Conservation (phyloP, 192 early-diverging fungal genomes). For the Coemansia sp. region DNA sequence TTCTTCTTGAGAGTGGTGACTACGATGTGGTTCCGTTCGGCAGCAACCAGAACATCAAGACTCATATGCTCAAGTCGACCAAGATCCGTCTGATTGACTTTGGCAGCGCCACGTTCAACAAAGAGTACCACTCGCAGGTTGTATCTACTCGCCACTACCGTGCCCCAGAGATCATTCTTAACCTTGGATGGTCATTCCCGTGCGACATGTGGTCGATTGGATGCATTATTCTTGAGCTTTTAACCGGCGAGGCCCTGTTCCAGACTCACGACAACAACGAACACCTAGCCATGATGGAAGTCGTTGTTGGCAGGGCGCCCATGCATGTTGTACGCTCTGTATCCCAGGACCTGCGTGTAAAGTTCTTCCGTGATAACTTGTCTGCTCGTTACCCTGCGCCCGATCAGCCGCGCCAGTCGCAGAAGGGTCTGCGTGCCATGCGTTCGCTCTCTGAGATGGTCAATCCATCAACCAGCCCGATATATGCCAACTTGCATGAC, state of each 20-base stretch:
- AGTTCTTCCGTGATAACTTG: slow-evolving; percentile 42
- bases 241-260: slow-evolving; percentile 93
- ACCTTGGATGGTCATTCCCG: slow-evolving; percentile 91
- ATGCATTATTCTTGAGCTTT: slow-evolving; percentile 94
- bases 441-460: slow-evolving; percentile 48
- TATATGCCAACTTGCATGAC: slow-evolving; percentile 60
- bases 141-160: slow-evolving; percentile 96
- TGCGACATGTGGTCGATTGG: slow-evolving; percentile 99
- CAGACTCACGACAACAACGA: slow-evolving; percentile 98
- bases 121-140: slow-evolving; percentile 88
- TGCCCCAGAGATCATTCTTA: slow-evolving; percentile 95
- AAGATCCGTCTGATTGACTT: slow-evolving; percentile 93
- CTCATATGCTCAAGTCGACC: slow-evolving; percentile 65
- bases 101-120: slow-evolving; percentile 90
- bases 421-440: slow-evolving; percentile 45
- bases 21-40: slow-evolving; percentile 58
- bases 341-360: slow-evolving; percentile 25
- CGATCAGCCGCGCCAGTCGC: slow-evolving; percentile 37
- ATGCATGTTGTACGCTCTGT: slow-evolving; percentile 58
- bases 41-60: slow-evolving; percentile 53
- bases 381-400: slow-evolving; percentile 37
- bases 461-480: slow-evolving; percentile 42
- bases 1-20: slow-evolving; percentile 67
- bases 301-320: slow-evolving; percentile 77
- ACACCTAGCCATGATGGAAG: slow-evolving; percentile 96